Evolutionary conservation across 768 basidiomycete genomes (phyloP), one percentile per base, ranked within the genome.

Genomic region (Hortiboletus campestris): DNA sequence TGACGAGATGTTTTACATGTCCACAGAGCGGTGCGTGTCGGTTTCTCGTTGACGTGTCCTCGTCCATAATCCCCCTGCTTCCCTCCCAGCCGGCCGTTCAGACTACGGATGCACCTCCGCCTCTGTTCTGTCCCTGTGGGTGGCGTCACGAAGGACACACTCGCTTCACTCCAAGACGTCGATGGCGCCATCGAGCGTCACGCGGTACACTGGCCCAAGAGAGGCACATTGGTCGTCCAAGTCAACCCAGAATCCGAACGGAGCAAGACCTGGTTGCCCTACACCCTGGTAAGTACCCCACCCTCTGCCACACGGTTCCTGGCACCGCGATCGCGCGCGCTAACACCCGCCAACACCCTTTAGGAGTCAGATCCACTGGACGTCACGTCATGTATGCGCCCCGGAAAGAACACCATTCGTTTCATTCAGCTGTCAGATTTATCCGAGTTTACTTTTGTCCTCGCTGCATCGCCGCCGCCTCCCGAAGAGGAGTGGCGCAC

Each of bases 351-450:
- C 50, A 17, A 56, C 32, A 6, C n/a, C 14, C 9, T 53, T 46
- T 32, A 69, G 77, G 71, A 68, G 46, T 57, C 63, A 43, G 58
- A 59, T 19, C 64, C 74, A 36, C 51, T 79, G 20, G 74, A 81
- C 45, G 69, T 84, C 44, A 78, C 80, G 39, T 44, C 69, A 4
- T 68, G 64, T 55, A 60, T 84, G 1, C 68, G 59, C 32, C 69
- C 74, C 40, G 83, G 83, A 10, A 65, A 57, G 38, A 85, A 84
- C 64, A 64, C 72, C 6, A 65, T 85, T 50, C 74, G 77, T 36
- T 74, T 84, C 51, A 78, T 84, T 41, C 82, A 83, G 34, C 66
- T 85, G 16, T 72, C 72, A 7, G 65, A 69, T 47, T 67, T 81
- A 60, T 67, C 74, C 17, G 67, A 76, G 29, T 75, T 67, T 53